Percentiles rank a stretch among this genome's conserved stretches.
These are phyloP conservation scores for Periconia macrospinosa DNA, from an alignment of 2,329 filamentous ascomycete genomes.

Conservation along the genomic window DNA sequence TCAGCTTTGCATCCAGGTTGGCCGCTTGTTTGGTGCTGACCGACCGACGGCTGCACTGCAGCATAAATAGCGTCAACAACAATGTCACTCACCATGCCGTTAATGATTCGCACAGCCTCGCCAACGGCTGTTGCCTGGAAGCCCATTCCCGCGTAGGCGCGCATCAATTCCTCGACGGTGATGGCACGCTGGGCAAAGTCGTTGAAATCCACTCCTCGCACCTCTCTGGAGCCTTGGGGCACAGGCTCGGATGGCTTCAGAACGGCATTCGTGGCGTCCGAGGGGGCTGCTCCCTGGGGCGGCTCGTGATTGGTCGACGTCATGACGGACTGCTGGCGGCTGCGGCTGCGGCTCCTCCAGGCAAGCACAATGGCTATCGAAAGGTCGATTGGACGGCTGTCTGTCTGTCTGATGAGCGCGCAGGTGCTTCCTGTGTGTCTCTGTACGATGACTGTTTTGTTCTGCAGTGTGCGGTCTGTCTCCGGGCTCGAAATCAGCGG, in stretches of 20 bases:
- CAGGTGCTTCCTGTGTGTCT: too few relatives aligned
- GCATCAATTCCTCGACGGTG: constrained; percentile 81
- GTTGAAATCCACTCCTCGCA: constrained; percentile 92
- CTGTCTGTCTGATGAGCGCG: too few relatives aligned
- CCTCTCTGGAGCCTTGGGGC: constrained; percentile 74
- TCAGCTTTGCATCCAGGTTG: not conserved
- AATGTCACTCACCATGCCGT: constrained; percentile 74
- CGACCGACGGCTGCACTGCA: not conserved
- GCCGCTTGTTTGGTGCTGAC: not conserved
- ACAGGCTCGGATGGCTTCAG: constrained; percentile 82
- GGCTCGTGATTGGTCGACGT: constrained; percentile 15
- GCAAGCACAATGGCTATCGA: not conserved
- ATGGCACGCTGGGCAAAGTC: constrained; percentile 72
- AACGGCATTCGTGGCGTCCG: constrained; percentile 71
- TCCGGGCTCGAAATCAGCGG: too few relatives aligned
- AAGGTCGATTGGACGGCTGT: not conserved
- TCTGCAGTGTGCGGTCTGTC: too few relatives aligned
- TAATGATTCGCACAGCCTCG: constrained; percentile 88
- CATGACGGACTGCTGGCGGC: constrained; percentile 18
- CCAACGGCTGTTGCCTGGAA: constrained; percentile 80
- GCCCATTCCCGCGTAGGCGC: constrained; percentile 83
- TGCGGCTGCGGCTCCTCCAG: not conserved
- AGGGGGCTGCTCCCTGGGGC: constrained; percentile 43
- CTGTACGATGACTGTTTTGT: too few relatives aligned
- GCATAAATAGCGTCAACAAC: not conserved